phyloP scores from a whole-genome alignment of 805 yeast genomes.

The Ogataea nakhonphanomensis region DNA sequence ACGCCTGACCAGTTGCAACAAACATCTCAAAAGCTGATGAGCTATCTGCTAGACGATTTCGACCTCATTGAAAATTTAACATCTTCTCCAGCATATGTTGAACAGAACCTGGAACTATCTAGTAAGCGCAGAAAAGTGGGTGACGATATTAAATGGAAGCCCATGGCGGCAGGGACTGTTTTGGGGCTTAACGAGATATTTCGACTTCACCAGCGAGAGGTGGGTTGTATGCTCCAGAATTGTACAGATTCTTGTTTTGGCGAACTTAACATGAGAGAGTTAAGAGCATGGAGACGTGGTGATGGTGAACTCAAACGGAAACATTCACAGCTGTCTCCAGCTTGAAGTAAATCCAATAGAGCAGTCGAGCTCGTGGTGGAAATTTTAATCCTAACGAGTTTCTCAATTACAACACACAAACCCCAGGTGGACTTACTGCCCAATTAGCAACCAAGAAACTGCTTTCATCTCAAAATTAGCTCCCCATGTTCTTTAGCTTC shows the following conservation, averaged over 20 bases:
- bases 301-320: slow-evolving; percentile 15
- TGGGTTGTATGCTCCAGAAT: slow-evolving; percentile 14
- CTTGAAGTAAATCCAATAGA: neutral
- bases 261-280: slow-evolving; percentile 24
- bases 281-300: slow-evolving; percentile 26
- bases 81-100: neutral
- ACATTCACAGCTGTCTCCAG: slow-evolving; percentile 1
- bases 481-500: too few species aligned
- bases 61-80: slow-evolving; percentile 11
- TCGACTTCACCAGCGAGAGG: slow-evolving; percentile 20
- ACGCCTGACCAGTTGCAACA: slow-evolving; percentile 10
- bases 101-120: slow-evolving; percentile 4
- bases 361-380: too few species aligned
- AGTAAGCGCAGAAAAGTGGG: slow-evolving; percentile 24
- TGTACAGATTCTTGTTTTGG: slow-evolving; percentile 22
- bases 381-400: too few species aligned
- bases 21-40: slow-evolving; percentile 13
- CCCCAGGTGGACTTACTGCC: too few species aligned
- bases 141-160: slow-evolving; percentile 27
- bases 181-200: slow-evolving; percentile 23
- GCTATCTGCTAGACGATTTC: slow-evolving; percentile 14
- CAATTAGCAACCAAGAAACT: too few species aligned
- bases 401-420: too few species aligned
- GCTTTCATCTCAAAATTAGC: too few species aligned
- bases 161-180: slow-evolving; percentile 21